Evolutionary conservation across 441 rosid genomes (phyloP).

Genomic region (Adansonia gregorii): DNA sequence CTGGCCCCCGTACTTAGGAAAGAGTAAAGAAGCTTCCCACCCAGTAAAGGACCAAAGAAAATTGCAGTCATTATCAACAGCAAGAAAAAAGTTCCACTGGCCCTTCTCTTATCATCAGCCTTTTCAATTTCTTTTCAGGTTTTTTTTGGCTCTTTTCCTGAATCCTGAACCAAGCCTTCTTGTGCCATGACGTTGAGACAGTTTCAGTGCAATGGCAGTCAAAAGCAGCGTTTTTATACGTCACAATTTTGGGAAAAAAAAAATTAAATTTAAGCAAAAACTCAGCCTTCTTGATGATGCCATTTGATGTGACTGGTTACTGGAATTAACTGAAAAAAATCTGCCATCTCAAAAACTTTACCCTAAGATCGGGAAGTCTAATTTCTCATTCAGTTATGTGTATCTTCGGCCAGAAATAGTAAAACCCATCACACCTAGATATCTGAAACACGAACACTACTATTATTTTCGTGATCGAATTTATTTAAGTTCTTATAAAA

Average conservation of each 20-base stretch:
- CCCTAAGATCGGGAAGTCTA: constrained; percentile 24
- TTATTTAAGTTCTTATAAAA: background rate
- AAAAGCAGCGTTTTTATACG: background rate
- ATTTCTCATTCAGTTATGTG: constrained; percentile 7
- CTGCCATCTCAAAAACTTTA: constrained; percentile 20
- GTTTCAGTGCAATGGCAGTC: background rate
- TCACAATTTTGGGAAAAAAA: background rate
- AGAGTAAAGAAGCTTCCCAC: constrained; percentile 49
- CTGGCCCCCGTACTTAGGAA: constrained; percentile 34
- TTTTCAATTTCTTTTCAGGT: background rate
- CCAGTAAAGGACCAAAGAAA: constrained; percentile 26
- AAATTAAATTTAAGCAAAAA: constrained; percentile 17
- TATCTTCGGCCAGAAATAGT: constrained; percentile 12
- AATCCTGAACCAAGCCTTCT: constrained; percentile 19
- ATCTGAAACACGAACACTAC: background rate
- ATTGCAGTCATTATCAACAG: constrained; percentile 30
- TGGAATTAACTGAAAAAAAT: constrained; percentile 30
- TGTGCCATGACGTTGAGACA: constrained; percentile 33
- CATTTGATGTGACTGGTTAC: constrained; percentile 40
- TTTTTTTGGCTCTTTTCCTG: background rate
- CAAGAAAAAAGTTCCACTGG: constrained; percentile 15
- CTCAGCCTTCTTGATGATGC: constrained; percentile 26
- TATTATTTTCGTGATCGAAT: background rate
- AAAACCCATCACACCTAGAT: background rate
- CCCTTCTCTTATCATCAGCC: background rate